A percentile compares a stretch with the other conserved stretches of the same genome.
Evolutionary conservation across 169 alveolate genomes (phyloP).

Genomic region (Cryptosporidium xiaoi): DNA sequence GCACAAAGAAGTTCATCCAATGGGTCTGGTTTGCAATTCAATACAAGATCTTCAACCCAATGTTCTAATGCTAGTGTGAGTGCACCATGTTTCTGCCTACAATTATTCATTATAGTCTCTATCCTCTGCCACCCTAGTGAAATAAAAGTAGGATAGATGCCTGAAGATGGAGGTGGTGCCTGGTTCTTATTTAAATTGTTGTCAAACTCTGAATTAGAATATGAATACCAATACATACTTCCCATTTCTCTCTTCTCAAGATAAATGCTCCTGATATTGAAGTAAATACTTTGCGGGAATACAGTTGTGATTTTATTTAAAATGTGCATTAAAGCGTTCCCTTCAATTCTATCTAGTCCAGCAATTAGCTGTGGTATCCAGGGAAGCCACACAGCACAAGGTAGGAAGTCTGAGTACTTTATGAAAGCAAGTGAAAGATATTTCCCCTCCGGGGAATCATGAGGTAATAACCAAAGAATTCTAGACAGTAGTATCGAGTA

Average conservation of each 20-base stretch:
- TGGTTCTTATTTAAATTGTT: slow-evolving; percentile 5
- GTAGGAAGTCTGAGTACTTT: slow-evolving; percentile 79
- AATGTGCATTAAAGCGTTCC: slow-evolving; percentile 78
- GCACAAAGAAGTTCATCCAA: slow-evolving; percentile 80
- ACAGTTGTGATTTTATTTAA: slow-evolving; percentile 74
- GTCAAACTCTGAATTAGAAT: slow-evolving; percentile 20
- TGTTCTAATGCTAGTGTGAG: slow-evolving; percentile 71
- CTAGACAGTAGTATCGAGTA: slow-evolving; percentile 75
- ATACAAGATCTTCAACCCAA: slow-evolving; percentile 78
- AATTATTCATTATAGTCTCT: slow-evolving; percentile 57
- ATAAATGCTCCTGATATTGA: slow-evolving; percentile 79
- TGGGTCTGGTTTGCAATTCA: slow-evolving; percentile 79
- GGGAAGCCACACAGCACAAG: slow-evolving; percentile 80
- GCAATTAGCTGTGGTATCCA: slow-evolving; percentile 83
- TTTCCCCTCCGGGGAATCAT: slow-evolving; percentile 76
- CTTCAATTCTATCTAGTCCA: slow-evolving; percentile 75
- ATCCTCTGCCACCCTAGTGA: slow-evolving; percentile 71
- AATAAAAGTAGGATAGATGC: slow-evolving; percentile 51
- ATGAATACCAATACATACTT: slow-evolving; percentile 45
- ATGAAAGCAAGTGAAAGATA: slow-evolving; percentile 77
- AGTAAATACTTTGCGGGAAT: slow-evolving; percentile 81
- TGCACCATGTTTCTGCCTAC: slow-evolving; percentile 64
- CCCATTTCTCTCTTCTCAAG: slow-evolving; percentile 77
- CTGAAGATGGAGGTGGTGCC: slow-evolving; percentile 71
- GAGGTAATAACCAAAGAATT: slow-evolving; percentile 79